Percentiles rank a stretch among this genome's conserved stretches.
Conservation (phyloP, 495 filamentous ascomycete genomes). For the Tuber calosporum region DNA sequence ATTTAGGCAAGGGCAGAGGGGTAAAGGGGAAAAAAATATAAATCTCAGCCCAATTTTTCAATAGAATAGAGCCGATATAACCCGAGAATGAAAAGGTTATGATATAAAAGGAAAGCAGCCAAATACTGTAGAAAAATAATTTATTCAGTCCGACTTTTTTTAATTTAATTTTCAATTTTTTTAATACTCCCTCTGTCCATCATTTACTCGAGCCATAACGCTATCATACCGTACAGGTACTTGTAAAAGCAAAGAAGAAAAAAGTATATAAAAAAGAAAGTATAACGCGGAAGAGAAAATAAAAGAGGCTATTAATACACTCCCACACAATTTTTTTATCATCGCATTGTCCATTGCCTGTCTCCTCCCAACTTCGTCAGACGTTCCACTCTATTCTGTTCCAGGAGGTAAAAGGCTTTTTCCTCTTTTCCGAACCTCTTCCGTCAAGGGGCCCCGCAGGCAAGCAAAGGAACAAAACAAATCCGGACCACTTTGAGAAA, state of each 20-base stretch:
- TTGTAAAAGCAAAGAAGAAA: neutral
- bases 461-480: constrained; percentile 10
- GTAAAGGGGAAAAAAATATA: neutral
- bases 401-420: neutral
- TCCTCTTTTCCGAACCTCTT: neutral
- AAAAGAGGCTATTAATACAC: neutral
- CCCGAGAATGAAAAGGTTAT: neutral
- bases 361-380: neutral
- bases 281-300: neutral
- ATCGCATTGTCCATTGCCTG: neutral
- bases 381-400: neutral
- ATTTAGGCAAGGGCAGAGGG: neutral
- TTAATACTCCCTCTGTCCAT: neutral
- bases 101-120: neutral
- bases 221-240: neutral
- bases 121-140: neutral
- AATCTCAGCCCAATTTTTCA: neutral
- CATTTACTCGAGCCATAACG: neutral
- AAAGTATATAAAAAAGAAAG: neutral
- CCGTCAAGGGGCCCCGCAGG: neutral
- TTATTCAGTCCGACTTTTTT: neutral
- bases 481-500: neutral
- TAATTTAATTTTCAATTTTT: neutral
- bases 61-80: neutral
- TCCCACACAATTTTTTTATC: neutral